Base-by-base conservation (phyloP, 2,329 filamentous ascomycete genomes). In the Boeremia lycopersici region DNA sequence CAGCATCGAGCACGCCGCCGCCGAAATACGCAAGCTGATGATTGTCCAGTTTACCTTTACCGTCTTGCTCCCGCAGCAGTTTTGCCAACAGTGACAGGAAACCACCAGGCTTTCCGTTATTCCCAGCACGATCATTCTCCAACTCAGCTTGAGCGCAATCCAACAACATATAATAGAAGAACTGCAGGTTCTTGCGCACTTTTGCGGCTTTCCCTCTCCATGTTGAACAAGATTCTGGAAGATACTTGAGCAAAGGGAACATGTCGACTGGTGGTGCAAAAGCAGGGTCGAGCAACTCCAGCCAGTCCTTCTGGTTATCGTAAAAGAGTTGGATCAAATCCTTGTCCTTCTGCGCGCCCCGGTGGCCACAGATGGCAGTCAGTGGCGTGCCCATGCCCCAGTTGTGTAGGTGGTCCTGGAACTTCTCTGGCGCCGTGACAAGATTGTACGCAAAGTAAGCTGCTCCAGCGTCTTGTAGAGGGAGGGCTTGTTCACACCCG, bases 401-500 rank as follows among this genome's bases (percentile, higher is more conserved):
- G 19, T 51, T 51, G 15, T 40, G 48, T 1, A 51, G 28, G 17
- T 51, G 41, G 11, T 44, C 34, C 3, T 51, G 28, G 8, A 4
- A 61, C 63, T 49, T 79, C 79, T 0, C 62, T 67, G 4, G 53
- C 55, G 0, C 60, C 63, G 1, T 64, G 59, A 2, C 65, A 17
- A 55, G 68, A 31, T 64, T 69, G 10, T 51, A 40, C 12, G 29
- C 54, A 45, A 70, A 57, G 0, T 78, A 60, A 0, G 75, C 62
- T 0, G 70, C 68, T 13, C 77, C 67, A 42, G 81, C 63, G 3
- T 72, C 69, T 40, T 78, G 75, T 49, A 79, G 75, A 0, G 74
- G 62, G 13, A 67, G 64, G 59, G 71, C 77, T 2, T 70, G 53
- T 3, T 72, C 65, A 35, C 75, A 70, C 59, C 77, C 80, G 2